phyloP scores from a whole-genome alignment of 495 filamentous ascomycete species.

The Penicillium waksmanii region DNA sequence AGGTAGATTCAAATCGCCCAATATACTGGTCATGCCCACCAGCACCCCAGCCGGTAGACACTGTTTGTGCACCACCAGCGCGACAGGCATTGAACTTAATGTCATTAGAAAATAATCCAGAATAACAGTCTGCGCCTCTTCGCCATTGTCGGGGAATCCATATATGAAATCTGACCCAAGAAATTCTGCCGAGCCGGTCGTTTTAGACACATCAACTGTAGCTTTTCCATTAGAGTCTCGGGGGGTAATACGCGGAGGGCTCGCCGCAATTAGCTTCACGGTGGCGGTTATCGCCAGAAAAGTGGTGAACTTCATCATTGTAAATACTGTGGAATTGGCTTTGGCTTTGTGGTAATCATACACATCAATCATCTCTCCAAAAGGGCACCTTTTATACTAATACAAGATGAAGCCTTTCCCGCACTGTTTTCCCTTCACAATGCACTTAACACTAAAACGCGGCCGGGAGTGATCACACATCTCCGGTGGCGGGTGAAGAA shows the following conservation, averaged over 20 bases:
- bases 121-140: slow-evolving; percentile 20
- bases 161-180: slow-evolving; percentile 41
- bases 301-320: too few species aligned
- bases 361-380: too few species aligned
- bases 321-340: too few species aligned
- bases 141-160: slow-evolving; percentile 33
- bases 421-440: too few species aligned
- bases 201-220: slow-evolving; percentile 14
- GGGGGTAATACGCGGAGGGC: neutral
- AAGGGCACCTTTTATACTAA: too few species aligned
- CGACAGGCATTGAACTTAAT: slow-evolving; percentile 25
- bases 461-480: too few species aligned
- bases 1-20: slow-evolving; percentile 39
- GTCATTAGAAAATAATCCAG: slow-evolving; percentile 31
- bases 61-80: slow-evolving; percentile 29
- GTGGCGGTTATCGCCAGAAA: too few species aligned
- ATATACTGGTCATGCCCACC: slow-evolving; percentile 25
- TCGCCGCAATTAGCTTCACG: too few species aligned
- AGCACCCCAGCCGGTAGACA: slow-evolving; percentile 27
- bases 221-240: slow-evolving; percentile 14
- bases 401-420: too few species aligned
- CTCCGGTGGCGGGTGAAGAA: too few species aligned
- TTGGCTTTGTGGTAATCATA: too few species aligned
- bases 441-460: too few species aligned
- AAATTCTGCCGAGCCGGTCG: slow-evolving; percentile 20